Evolutionary conservation across 768 basidiomycete species (phyloP), one percentile per base, ranked within the genome.

Genomic region (Leccinum imitatum): DNA sequence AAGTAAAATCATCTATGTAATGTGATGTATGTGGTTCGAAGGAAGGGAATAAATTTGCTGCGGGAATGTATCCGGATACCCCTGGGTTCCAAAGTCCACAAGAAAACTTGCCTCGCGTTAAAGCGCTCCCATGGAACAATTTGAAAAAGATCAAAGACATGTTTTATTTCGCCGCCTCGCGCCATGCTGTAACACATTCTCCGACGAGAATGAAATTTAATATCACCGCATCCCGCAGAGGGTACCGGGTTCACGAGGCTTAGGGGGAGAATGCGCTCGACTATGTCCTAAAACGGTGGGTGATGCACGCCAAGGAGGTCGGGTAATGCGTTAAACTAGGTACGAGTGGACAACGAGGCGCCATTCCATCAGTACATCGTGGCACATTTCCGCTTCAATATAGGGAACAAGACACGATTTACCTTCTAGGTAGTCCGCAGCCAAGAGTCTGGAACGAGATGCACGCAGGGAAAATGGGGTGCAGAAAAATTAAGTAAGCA

Each of bases 341-440:
- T 14, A 47, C 27, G 13, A 19, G 21, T 17, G 21, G 56, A 35
- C 30, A 52, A 53, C 51, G 62, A 62, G 63, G 59, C 53, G 60
- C 56, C 31, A 23, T 25, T 50, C 54, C 53, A 59, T 67, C 58
- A 71, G 63, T 14, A 56, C 17, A 47, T 23, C 17, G n/a, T 39
- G 13, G 11, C 47, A 56, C 13, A 51, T 9, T 27, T 23, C 39
- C 33, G 61, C 70, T 68, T 68, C 58, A 56, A 65, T 65, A 70
- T 58, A 44, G 37, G 19, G 23, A 21, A 46, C 10, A 31, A 31
- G 15, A 53, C 44, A 56, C 50, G 61, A 66, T 63, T 69, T 66
- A 86, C 86, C 78, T 74, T 87, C 86, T 66, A 84, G 81, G 69
- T 87, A 87, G 65, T 87, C 86, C 50, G 86, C 86, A 31, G 85